These are phyloP conservation scores for Xylona heveae DNA, from an alignment of 495 filamentous ascomycete genomes.

Conservation along the genomic window DNA sequence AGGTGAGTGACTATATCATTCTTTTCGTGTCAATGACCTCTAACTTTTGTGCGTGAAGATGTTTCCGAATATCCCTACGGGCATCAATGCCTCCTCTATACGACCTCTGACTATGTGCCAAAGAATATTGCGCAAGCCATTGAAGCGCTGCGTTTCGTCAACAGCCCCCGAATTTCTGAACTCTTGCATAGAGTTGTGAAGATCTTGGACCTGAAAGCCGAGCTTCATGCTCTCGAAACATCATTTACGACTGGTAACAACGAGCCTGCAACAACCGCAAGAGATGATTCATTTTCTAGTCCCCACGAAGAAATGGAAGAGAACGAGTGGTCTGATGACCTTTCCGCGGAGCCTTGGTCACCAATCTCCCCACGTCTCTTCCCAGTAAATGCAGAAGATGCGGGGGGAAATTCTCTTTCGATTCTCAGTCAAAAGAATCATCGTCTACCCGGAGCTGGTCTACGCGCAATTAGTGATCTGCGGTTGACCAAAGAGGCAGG, in stretches of 20 bases:
- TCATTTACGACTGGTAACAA: constrained; percentile 6
- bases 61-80: constrained; percentile 39
- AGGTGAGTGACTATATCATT: constrained; percentile 6
- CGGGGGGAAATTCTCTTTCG: constrained; percentile 1
- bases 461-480: constrained; percentile 40
- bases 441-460: constrained; percentile 3
- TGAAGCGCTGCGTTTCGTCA: constrained; percentile 15
- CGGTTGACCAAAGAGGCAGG: constrained; percentile 37
- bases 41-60: constrained; percentile 25
- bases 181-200: constrained; percentile 20
- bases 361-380: constrained; percentile 6
- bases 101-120: constrained; percentile 27
- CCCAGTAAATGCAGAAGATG: constrained; percentile 5
- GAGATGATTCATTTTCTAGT: background rate
- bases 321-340: background rate
- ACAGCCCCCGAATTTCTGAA: constrained; percentile 12
- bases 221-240: constrained; percentile 14
- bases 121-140: constrained; percentile 22
- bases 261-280: background rate
- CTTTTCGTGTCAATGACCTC: background rate
- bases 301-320: background rate
- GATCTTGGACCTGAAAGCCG: constrained; percentile 7
- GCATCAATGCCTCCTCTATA: constrained; percentile 39
- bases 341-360: constrained; percentile 10
- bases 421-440: constrained; percentile 4